These are phyloP conservation scores for Nidularia sp. DNA, from an alignment of 768 basidiomycete genomes.

Conservation along the genomic window DNA sequence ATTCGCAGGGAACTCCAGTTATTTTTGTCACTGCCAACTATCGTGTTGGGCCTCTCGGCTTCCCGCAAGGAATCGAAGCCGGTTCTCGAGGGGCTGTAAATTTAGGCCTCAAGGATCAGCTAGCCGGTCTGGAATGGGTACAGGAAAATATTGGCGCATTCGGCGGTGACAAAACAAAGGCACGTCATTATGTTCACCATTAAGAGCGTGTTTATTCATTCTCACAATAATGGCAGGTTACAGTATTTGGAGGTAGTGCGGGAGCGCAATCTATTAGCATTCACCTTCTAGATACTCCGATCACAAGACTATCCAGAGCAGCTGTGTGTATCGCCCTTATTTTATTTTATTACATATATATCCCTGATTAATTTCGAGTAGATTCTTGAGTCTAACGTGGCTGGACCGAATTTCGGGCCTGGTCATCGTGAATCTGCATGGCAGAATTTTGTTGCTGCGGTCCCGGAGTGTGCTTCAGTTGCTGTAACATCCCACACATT, in stretches of 20 bases:
- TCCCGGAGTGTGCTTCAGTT: slow-evolving; percentile 24
- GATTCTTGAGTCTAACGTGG: slow-evolving; percentile 42
- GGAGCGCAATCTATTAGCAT: slow-evolving; percentile 44
- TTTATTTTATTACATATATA: not conserved
- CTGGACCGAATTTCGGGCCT: slow-evolving; percentile 23
- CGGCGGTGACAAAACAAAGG: slow-evolving; percentile 46
- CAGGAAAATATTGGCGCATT: slow-evolving; percentile 56
- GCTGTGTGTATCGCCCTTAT: slow-evolving; percentile 15
- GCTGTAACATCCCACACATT: slow-evolving; percentile 25
- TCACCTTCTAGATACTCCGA: slow-evolving; percentile 28
- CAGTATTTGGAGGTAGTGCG: slow-evolving; percentile 52
- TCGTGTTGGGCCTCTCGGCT: slow-evolving; percentile 46
- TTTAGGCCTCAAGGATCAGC: slow-evolving; percentile 42
- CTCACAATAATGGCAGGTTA: slow-evolving; percentile 28
- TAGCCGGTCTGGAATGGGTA: slow-evolving; percentile 47
- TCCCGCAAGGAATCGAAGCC: slow-evolving; percentile 38
- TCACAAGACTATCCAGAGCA: slow-evolving; percentile 27
- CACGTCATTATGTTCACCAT: not conserved
- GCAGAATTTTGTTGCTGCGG: slow-evolving; percentile 31
- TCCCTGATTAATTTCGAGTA: slow-evolving; percentile 3
- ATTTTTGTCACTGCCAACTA: slow-evolving; percentile 50
- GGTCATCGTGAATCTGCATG: slow-evolving; percentile 26
- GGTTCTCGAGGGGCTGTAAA: slow-evolving; percentile 32
- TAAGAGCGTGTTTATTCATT: not conserved
- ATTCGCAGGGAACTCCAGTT: slow-evolving; percentile 29